Evolutionary conservation across 371 early-diverging fungal species (phyloP).

Genomic region (Amoeboaphelidium occidentale): DNA sequence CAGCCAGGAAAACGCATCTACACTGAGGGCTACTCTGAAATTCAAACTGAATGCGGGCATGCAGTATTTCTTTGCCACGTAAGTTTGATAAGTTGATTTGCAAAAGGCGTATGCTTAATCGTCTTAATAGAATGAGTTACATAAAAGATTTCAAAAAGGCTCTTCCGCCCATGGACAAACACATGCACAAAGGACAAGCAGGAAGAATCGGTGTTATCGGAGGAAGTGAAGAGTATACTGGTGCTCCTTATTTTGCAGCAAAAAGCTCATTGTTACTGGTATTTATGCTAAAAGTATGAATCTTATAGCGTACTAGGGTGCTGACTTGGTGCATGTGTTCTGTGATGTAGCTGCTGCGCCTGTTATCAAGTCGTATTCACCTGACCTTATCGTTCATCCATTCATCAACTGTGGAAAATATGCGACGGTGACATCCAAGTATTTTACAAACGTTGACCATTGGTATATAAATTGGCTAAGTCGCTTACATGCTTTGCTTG

Average conservation of each 20-base stretch:
- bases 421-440: not conserved
- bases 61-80: too few relatives aligned
- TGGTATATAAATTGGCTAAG: not conserved
- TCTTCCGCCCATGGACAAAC: not conserved
- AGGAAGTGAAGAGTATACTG: constrained; percentile 38
- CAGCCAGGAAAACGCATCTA: too few relatives aligned
- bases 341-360: constrained; percentile 54
- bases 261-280: constrained; percentile 51
- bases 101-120: too few relatives aligned
- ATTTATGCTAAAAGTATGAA: constrained; percentile 3
- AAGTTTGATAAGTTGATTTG: too few relatives aligned
- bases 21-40: too few relatives aligned
- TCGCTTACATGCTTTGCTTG: constrained; percentile 56
- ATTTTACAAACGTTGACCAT: not conserved
- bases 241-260: constrained; percentile 79
- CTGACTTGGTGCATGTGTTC: constrained; percentile 69
- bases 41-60: too few relatives aligned
- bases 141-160: not conserved
- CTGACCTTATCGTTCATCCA: constrained; percentile 41
- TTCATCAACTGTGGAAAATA: constrained; percentile 3
- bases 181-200: not conserved
- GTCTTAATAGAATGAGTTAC: too few relatives aligned
- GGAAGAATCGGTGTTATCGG: constrained; percentile 26
- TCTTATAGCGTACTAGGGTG: constrained; percentile 29
- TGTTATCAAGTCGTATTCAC: constrained; percentile 45